Conservation (phyloP, 306 rosid species). For the Quercus ilex region DNA sequence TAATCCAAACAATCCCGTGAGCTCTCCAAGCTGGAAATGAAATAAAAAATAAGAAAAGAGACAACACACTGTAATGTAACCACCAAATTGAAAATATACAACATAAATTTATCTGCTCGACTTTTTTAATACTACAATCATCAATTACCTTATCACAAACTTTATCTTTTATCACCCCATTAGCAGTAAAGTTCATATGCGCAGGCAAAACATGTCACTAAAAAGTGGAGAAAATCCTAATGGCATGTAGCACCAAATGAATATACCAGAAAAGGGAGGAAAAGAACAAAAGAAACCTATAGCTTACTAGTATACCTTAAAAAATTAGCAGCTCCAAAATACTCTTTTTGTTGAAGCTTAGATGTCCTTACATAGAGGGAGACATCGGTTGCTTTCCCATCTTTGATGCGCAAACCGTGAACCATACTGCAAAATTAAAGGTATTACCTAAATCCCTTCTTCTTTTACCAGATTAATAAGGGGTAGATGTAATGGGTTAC, state of each 20-base stretch:
- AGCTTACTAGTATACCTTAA: constrained; percentile 50
- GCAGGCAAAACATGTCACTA: neutral
- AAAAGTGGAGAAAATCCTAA: neutral
- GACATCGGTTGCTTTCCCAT: constrained; percentile 86
- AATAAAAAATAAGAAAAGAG: neutral
- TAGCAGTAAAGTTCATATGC: neutral
- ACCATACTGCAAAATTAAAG: constrained; percentile 65
- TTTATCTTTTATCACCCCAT: neutral
- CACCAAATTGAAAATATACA: constrained; percentile 16
- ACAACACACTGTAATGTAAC: neutral
- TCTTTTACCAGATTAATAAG: constrained; percentile 1
- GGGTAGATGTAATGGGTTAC: neutral
- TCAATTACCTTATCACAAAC: neutral
- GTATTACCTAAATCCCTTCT: constrained; percentile 8
- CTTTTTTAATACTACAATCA: neutral
- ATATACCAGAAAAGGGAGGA: neutral
- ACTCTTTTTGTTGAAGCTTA: constrained; percentile 84
- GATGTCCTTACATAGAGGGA: constrained; percentile 84
- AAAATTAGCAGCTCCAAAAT: constrained; percentile 76
- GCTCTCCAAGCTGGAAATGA: constrained; percentile 81
- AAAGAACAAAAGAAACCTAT: neutral
- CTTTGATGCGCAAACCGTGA: constrained; percentile 93
- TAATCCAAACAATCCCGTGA: constrained; percentile 79
- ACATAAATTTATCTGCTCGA: neutral
- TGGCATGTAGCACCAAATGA: neutral